Evolutionary conservation across 2,329 filamentous ascomycete genomes (phyloP).

Genomic region (Microdochium nivale): DNA sequence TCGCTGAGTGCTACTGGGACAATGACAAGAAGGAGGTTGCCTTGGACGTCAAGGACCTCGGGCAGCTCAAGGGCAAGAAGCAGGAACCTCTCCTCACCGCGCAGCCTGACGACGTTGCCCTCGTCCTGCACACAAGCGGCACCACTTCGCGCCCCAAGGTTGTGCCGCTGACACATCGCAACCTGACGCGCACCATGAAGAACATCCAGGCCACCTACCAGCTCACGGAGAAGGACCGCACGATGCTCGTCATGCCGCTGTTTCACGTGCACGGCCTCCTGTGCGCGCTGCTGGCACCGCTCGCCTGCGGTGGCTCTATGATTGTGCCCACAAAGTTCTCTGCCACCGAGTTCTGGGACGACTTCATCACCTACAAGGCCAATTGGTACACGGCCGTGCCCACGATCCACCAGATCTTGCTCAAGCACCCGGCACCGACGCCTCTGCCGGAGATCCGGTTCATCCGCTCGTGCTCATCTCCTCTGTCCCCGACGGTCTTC

Average conservation of each 20-base stretch:
- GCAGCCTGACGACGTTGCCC: constrained; percentile 68
- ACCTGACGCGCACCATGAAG: constrained; percentile 73
- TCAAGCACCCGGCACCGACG: constrained; percentile 61
- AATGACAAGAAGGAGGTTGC: constrained; percentile 54
- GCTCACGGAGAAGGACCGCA: constrained; percentile 62
- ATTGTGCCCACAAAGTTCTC: constrained; percentile 75
- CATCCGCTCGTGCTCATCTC: constrained; percentile 80
- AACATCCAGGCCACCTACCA: constrained; percentile 76
- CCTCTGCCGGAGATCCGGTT: constrained; percentile 70
- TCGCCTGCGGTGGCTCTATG: constrained; percentile 69
- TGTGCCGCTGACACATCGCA: constrained; percentile 72
- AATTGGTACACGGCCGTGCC: constrained; percentile 95
- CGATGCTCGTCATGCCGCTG: constrained; percentile 81
- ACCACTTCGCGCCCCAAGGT: constrained; percentile 83
- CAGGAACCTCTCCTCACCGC: constrained; percentile 34
- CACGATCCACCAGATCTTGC: constrained; percentile 82
- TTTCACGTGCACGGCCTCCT: constrained; percentile 89
- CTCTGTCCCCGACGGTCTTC: constrained; percentile 73
- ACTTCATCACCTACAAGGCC: constrained; percentile 65
- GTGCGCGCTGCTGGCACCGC: constrained; percentile 70
- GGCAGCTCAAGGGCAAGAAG: constrained; percentile 46
- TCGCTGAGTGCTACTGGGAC: constrained; percentile 82
- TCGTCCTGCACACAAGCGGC: constrained; percentile 77
- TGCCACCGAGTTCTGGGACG: constrained; percentile 71
- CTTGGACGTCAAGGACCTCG: constrained; percentile 69